Evolutionary conservation across 2,329 filamentous ascomycete species (phyloP).

Genomic region (Graphium sp.): DNA sequence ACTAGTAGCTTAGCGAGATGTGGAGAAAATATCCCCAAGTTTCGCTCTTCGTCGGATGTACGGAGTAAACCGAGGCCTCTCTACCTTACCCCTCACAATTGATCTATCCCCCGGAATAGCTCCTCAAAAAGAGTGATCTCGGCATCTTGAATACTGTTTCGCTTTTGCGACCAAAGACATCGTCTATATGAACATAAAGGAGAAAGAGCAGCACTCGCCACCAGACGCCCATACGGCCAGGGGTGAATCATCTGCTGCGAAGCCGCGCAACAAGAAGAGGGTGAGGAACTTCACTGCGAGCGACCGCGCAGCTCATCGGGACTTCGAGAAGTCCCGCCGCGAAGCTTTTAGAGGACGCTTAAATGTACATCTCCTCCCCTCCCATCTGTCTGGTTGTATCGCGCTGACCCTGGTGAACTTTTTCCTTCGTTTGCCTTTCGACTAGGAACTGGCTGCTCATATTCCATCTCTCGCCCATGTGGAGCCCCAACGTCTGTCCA

Average conservation of each 20-base stretch:
- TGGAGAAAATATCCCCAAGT: too few species aligned
- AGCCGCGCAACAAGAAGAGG: constrained; percentile 19
- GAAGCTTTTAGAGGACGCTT: constrained; percentile 21
- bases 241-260: constrained; percentile 16
- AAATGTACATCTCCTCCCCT: constrained; percentile 11
- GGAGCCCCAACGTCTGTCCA: constrained; percentile 18
- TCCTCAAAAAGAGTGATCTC: too few species aligned
- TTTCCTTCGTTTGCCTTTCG: neutral
- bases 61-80: too few species aligned
- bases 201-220: constrained; percentile 17
- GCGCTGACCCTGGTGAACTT: neutral
- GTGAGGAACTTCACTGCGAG: constrained; percentile 20
- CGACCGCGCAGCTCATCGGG: constrained; percentile 20
- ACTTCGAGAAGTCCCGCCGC: constrained; percentile 21
- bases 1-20: too few species aligned
- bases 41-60: too few species aligned
- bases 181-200: too few species aligned
- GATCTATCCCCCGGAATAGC: too few species aligned
- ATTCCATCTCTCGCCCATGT: constrained; percentile 15
- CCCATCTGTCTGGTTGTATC: neutral
- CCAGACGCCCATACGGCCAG: neutral
- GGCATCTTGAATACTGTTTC: too few species aligned
- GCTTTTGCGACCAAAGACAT: too few species aligned
- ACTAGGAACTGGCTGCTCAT: constrained; percentile 16
- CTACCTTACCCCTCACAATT: too few species aligned